A percentile compares a stretch with the other conserved stretches of the same genome.
These are phyloP conservation scores for Thielaviopsis euricoi DNA, from an alignment of 2,329 filamentous ascomycete species.

Conservation along the genomic window DNA sequence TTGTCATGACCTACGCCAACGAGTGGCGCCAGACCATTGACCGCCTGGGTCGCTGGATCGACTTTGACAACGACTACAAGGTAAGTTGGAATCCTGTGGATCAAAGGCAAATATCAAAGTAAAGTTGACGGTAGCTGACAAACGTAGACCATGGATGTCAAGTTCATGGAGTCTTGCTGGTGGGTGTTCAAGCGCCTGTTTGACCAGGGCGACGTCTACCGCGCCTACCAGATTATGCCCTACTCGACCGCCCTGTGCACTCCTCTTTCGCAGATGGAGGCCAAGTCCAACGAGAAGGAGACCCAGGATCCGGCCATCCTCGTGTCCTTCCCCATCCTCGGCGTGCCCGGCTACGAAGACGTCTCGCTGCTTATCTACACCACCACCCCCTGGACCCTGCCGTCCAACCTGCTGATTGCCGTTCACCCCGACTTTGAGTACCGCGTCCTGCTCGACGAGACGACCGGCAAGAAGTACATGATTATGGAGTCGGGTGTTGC, in stretches of 20 bases:
- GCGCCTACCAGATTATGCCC: conserved; percentile 59
- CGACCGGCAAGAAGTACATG: conserved; percentile 49
- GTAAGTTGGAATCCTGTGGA: conserved; percentile 17
- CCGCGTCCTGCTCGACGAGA: conserved; percentile 52
- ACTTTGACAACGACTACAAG: conserved; percentile 70
- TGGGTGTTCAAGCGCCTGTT: conserved; percentile 65
- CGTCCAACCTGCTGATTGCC: conserved; percentile 57
- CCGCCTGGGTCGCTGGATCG: conserved; percentile 57
- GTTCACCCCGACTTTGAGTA: conserved; percentile 67
- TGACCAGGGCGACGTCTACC: conserved; percentile 55
- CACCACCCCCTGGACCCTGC: conserved; percentile 66
- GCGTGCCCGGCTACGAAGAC: conserved; percentile 44
- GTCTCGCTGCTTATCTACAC: conserved; percentile 39
- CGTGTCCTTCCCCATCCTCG: conserved; percentile 51
- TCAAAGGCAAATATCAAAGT: neutral
- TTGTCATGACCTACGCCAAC: conserved; percentile 67
- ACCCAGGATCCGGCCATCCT: conserved; percentile 59
- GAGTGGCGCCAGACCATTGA: conserved; percentile 72
- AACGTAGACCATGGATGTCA: conserved; percentile 50
- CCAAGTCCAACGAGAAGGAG: conserved; percentile 61
- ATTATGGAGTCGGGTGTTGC: conserved; percentile 49
- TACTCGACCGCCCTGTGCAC: conserved; percentile 61
- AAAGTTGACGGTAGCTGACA: neutral
- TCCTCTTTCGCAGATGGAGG: conserved; percentile 59
- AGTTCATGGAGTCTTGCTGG: conserved; percentile 65